Base-by-base conservation (phyloP, 140 eudicot species). In the Anethum foeniculum region DNA sequence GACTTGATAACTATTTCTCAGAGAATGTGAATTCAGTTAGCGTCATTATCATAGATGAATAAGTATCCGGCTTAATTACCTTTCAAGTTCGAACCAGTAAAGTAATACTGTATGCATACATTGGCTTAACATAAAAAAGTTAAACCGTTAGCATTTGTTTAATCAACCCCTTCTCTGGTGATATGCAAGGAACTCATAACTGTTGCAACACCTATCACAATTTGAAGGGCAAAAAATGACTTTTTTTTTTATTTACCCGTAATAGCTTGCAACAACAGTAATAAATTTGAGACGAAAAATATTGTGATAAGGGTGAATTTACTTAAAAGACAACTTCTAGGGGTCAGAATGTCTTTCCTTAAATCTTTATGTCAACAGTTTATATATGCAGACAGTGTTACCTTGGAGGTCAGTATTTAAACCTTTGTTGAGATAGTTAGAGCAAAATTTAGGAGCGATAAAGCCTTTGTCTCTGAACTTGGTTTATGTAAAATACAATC, bases 391-490 rank as follows among this genome's bases (percentile, higher is more conserved):
- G 34, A 25, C 5, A 60, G 32, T 60, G 16, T 60, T 23, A 58
- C 32, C 7, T 60, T 60, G 30, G 32, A 10, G 69, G 69, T 60
- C 69, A 60, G 34, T 58, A 58, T 60, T 25, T 60, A 60, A 60
- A 36, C 71, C 36, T 62, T 62, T 62, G 36, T 25, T 60, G 23
- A n/a, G 32, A 60, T 60, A n/a, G 14, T 52, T 52, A n/a, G 68
- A 23, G 65, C 10, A 9, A 6, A 60, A n/a, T 11, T 60, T 60
- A n/a, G 27, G 62, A 54, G 27, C 10, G 11, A 18, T 21, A 19
- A 51, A 54, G 62, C 62, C 62, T 54, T 54, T 56, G 27, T 56
- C 73, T 27, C 73, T 30, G 74, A 68, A 68, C 74, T 68, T 15
- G 44, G n/a, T 32, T 32, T 15, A 7, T 68, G 44, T 32, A 13